Evolutionary conservation across 768 basidiomycete genomes (phyloP).

Genomic region (Suillus discolor): DNA sequence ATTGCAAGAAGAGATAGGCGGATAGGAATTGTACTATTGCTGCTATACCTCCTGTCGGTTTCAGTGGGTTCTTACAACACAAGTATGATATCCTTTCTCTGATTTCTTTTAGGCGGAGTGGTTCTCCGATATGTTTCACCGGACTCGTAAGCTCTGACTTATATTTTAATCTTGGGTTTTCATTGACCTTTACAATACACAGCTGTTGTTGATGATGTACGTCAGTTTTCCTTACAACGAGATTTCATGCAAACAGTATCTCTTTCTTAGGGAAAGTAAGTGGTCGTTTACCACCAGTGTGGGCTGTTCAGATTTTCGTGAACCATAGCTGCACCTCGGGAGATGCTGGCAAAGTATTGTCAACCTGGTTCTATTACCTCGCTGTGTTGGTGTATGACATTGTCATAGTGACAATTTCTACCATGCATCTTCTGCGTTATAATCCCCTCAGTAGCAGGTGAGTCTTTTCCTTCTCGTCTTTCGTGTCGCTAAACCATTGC

Average conservation of each 20-base stretch:
- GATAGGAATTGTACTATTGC: constrained; percentile 43
- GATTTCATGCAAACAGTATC: constrained; percentile 5
- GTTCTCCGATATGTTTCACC: constrained; percentile 53
- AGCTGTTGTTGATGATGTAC: constrained; percentile 26
- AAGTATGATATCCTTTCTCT: neutral
- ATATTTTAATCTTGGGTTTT: constrained; percentile 8
- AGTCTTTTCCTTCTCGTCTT: constrained; percentile 4
- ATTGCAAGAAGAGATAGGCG: constrained; percentile 48
- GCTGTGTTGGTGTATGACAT: constrained; percentile 61
- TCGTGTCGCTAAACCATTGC: constrained; percentile 12
- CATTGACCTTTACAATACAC: constrained; percentile 13
- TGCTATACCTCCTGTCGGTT: constrained; percentile 42
- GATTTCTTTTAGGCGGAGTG: constrained; percentile 49
- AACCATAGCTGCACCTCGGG: constrained; percentile 50
- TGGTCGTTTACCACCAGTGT: neutral
- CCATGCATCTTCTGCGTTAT: constrained; percentile 52
- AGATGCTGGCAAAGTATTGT: constrained; percentile 33
- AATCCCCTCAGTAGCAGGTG: constrained; percentile 34
- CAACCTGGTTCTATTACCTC: constrained; percentile 61
- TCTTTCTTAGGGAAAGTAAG: constrained; percentile 39
- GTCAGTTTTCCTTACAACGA: constrained; percentile 13
- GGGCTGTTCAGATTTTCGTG: neutral
- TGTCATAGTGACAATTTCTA: constrained; percentile 50
- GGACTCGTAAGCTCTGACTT: constrained; percentile 46
- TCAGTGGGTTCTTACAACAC: constrained; percentile 39